These are phyloP conservation scores for Myxozyma vanderwaltii DNA, from an alignment of 805 yeast species.

Conservation along the genomic window DNA sequence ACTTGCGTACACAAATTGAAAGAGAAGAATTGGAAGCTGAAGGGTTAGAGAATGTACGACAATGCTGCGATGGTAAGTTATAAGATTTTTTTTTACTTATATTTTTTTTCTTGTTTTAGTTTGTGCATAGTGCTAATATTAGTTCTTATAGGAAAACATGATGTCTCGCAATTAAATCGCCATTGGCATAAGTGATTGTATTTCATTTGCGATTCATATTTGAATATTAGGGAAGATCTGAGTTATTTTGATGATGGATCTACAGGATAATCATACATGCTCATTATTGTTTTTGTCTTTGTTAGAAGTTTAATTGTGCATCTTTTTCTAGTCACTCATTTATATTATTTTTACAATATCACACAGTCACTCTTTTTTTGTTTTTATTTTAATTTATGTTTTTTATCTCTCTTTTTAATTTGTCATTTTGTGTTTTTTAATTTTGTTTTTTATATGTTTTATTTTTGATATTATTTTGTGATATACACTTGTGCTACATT, in stretches of 20 bases:
- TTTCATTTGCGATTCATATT: too few species aligned
- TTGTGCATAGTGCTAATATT: background rate
- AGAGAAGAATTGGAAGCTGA: slow-evolving; percentile 47
- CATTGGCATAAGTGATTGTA: slow-evolving; percentile 1
- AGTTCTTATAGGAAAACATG: slow-evolving; percentile 33
- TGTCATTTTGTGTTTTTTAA: background rate
- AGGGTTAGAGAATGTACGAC: slow-evolving; percentile 49
- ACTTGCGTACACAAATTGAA: slow-evolving; percentile 12
- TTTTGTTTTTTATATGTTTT: background rate
- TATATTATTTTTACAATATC: background rate
- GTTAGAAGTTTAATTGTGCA: background rate
- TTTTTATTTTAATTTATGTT: background rate
- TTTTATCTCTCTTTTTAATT: background rate
- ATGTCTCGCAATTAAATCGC: slow-evolving; percentile 27
- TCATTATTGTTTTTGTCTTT: background rate
- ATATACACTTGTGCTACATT: too few species aligned
- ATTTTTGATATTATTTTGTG: background rate
- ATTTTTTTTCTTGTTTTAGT: background rate
- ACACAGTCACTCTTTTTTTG: background rate
- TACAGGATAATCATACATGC: background rate
- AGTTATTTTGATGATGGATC: background rate
- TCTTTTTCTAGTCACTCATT: background rate
- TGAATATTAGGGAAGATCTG: too few species aligned
- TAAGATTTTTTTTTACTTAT: background rate
- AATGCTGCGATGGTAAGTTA: slow-evolving; percentile 40